phyloP scores from a whole-genome alignment of 768 basidiomycete genomes.

The Clitopilus hobsonii region DNA sequence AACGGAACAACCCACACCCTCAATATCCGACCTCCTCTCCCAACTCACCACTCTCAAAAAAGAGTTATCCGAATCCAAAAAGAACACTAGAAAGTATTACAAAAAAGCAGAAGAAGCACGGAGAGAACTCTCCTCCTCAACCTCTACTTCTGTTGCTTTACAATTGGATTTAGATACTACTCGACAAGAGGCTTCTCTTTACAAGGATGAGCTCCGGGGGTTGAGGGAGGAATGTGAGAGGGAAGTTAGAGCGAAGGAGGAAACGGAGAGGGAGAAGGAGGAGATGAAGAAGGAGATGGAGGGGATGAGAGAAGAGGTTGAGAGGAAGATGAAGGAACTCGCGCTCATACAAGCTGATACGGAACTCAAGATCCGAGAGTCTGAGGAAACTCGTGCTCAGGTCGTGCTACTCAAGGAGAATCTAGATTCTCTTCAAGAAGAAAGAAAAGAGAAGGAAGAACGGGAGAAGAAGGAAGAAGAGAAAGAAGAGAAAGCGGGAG shows the following conservation, averaged over 20 bases:
- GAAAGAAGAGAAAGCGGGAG: background rate
- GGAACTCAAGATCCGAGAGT: too few species aligned
- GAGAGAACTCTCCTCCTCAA: too few species aligned
- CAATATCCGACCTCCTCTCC: background rate
- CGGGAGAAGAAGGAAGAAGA: constrained; percentile 32
- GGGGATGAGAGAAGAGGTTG: constrained; percentile 5
- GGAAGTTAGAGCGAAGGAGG: too few species aligned
- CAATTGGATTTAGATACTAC: too few species aligned
- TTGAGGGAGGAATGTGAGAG: constrained; percentile 11
- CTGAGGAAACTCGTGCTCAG: too few species aligned
- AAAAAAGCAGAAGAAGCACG: constrained; percentile 35
- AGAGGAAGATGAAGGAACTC: constrained; percentile 14
- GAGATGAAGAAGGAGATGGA: background rate
- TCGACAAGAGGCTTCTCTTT: too few species aligned
- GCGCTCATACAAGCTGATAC: too few species aligned
- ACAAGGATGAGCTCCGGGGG: background rate
- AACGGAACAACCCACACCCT: background rate
- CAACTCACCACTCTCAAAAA: constrained; percentile 47
- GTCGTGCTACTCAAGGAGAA: too few species aligned
- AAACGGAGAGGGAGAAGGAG: constrained; percentile 35
- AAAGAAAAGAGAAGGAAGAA: too few species aligned
- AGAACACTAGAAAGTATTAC: constrained; percentile 45
- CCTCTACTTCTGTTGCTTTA: too few species aligned
- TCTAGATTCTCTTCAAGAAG: too few species aligned
- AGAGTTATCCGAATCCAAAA: constrained; percentile 41